Evolutionary conservation across 495 filamentous ascomycete genomes (phyloP).

Genomic region (Aspergillus cavernicola): DNA sequence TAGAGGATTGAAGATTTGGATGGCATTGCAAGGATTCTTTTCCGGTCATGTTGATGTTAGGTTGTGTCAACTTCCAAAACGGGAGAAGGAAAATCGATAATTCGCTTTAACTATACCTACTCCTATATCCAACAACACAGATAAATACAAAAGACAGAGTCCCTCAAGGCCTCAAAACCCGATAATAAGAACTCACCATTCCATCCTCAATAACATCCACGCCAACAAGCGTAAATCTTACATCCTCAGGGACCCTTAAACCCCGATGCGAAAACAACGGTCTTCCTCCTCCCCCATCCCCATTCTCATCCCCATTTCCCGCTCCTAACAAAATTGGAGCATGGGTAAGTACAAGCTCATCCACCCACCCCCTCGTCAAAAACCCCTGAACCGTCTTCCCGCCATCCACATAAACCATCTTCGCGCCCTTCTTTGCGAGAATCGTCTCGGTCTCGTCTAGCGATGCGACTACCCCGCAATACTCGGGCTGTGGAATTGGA

Average conservation of each 20-base stretch:
- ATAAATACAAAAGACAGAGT: no score
- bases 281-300: background rate
- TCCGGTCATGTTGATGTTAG: background rate
- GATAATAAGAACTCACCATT: slow-evolving; percentile 8
- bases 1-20: slow-evolving; percentile 44
- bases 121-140: no score
- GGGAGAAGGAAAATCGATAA: no score
- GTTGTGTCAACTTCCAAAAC: no score
- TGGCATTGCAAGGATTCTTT: background rate
- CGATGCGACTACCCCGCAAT: background rate
- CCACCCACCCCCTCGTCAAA: slow-evolving; percentile 11
- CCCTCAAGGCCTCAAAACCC: background rate
- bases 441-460: background rate
- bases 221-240: slow-evolving; percentile 5
- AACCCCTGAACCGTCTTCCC: slow-evolving; percentile 10
- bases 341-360: slow-evolving; percentile 13
- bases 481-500: background rate
- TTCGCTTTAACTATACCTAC: no score
- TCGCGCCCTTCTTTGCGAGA: background rate
- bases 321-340: slow-evolving; percentile 9
- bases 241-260: background rate
- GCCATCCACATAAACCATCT: slow-evolving; percentile 13
- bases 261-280: background rate
- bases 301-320: no score
- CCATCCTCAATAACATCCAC: slow-evolving; percentile 13